Evolutionary conservation across 768 basidiomycete genomes (phyloP).

Genomic region (Suillus luteus): DNA sequence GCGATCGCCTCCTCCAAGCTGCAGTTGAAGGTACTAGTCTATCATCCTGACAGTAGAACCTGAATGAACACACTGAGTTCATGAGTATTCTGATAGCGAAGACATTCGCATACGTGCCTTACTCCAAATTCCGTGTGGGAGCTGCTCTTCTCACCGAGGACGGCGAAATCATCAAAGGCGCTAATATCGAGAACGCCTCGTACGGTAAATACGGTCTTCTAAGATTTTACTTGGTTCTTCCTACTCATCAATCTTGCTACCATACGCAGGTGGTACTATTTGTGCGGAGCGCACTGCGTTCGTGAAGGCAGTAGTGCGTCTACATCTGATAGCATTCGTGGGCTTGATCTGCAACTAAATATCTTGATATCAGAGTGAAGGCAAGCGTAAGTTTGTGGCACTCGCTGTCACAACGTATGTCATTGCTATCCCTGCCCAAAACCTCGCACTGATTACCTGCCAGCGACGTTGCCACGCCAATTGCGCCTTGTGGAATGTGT

Average conservation of each 20-base stretch:
- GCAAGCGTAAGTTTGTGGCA: constrained; percentile 65
- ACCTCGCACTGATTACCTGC: background rate
- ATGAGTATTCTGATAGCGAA: constrained; percentile 48
- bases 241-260: background rate
- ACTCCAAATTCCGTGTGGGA: constrained; percentile 92
- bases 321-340: background rate
- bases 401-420: constrained; percentile 81
- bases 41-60: constrained; percentile 1
- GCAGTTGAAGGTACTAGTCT: constrained; percentile 55
- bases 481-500: constrained; percentile 93
- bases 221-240: background rate
- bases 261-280: constrained; percentile 71
- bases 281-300: constrained; percentile 96
- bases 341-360: background rate
- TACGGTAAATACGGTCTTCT: constrained; percentile 59
- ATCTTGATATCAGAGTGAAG: constrained; percentile 65
- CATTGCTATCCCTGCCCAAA: too few species aligned
- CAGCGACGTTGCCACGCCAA: constrained; percentile 67
- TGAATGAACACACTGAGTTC: constrained; percentile 12
- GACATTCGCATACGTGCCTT: constrained; percentile 74
- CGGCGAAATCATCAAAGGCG: constrained; percentile 77
- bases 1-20: constrained; percentile 52
- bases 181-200: constrained; percentile 93
- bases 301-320: constrained; percentile 87
- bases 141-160: constrained; percentile 76